Percentiles rank a stretch among this genome's conserved stretches.
Conservation (phyloP, 805 yeast genomes). For the Wickerhamomyces ciferrii region DNA sequence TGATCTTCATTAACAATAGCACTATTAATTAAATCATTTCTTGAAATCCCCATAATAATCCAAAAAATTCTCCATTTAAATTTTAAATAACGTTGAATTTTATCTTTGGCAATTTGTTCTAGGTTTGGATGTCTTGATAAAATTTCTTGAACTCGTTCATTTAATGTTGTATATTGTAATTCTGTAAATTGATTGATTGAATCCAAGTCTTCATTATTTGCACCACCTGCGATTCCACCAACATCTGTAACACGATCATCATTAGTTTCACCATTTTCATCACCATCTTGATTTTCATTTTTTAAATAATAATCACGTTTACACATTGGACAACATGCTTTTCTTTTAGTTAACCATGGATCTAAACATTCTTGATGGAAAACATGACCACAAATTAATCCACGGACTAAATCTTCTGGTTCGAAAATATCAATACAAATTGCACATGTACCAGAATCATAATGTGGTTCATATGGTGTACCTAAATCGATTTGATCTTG, state of each 20-base stretch:
- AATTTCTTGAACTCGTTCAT: slow-evolving; percentile 37
- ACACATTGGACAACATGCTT: slow-evolving; percentile 84
- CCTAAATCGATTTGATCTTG: slow-evolving; percentile 15
- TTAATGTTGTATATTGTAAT: slow-evolving; percentile 31
- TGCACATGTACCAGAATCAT: slow-evolving; percentile 69
- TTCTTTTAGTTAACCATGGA: slow-evolving; percentile 72
- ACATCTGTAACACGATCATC: neutral
- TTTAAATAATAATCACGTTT: slow-evolving; percentile 55
- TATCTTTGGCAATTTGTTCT: slow-evolving; percentile 38
- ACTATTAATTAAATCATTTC: slow-evolving; percentile 43
- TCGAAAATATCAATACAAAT: slow-evolving; percentile 68
- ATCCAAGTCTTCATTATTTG: slow-evolving; percentile 23
- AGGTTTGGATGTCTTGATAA: slow-evolving; percentile 35
- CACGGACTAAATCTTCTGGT: slow-evolving; percentile 60
- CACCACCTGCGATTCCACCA: slow-evolving; percentile 12
- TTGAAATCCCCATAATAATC: slow-evolving; percentile 50
- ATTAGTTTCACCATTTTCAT: slow-evolving; percentile 5
- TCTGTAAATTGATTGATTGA: slow-evolving; percentile 23
- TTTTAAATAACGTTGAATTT: slow-evolving; percentile 28
- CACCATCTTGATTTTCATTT: slow-evolving; percentile 7
- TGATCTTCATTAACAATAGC: slow-evolving; percentile 37
- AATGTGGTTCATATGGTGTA: slow-evolving; percentile 32
- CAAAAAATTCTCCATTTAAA: slow-evolving; percentile 38
- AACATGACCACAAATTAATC: slow-evolving; percentile 77
- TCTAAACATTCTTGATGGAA: slow-evolving; percentile 77